Evolutionary conservation across 164 flowering plant genomes (phyloP).

Genomic region (Berberis thunbergii): DNA sequence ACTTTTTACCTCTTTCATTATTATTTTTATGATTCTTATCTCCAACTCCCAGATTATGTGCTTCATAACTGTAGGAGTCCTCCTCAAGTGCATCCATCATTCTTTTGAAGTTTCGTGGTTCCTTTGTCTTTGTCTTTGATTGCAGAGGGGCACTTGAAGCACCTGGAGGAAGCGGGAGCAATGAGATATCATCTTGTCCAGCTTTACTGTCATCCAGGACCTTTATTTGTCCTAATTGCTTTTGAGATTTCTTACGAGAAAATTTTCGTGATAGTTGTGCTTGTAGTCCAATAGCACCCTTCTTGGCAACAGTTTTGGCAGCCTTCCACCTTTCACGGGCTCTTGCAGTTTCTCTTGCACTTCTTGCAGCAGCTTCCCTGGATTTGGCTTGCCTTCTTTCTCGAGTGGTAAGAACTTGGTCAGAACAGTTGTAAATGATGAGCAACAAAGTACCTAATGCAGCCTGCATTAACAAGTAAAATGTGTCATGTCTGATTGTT

Average conservation of each 20-base stretch:
- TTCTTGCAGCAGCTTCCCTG: conserved; percentile 83
- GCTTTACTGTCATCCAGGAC: conserved; percentile 25
- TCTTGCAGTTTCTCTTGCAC: conserved; percentile 85
- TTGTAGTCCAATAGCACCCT: conserved; percentile 62
- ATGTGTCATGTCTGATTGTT: conserved; percentile 1
- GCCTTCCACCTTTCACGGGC: conserved; percentile 92
- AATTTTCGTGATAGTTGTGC: conserved; percentile 79
- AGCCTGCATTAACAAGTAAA: conserved; percentile 39
- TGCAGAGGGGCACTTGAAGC: conserved; percentile 20
- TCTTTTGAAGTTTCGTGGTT: conserved; percentile 47
- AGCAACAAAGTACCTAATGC: conserved; percentile 59
- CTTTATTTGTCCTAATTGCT: conserved; percentile 26
- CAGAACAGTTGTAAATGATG: conserved; percentile 89
- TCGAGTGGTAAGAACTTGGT: conserved; percentile 80
- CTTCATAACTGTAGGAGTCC: conserved; percentile 57
- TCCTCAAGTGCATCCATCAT: conserved; percentile 61
- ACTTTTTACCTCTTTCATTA: conserved; percentile 53
- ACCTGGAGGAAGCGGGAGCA: conserved; percentile 31
- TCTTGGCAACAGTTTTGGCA: conserved; percentile 77
- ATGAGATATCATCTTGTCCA: conserved; percentile 47
- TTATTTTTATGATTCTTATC: conserved; percentile 60
- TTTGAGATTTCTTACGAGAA: conserved; percentile 53
- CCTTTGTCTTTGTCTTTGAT: conserved; percentile 51
- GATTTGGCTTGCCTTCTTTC: conserved; percentile 77
- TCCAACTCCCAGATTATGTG: conserved; percentile 67